These are phyloP conservation scores for Gastrodia elata DNA, from an alignment of 106 monocot genomes.

Conservation along the genomic window DNA sequence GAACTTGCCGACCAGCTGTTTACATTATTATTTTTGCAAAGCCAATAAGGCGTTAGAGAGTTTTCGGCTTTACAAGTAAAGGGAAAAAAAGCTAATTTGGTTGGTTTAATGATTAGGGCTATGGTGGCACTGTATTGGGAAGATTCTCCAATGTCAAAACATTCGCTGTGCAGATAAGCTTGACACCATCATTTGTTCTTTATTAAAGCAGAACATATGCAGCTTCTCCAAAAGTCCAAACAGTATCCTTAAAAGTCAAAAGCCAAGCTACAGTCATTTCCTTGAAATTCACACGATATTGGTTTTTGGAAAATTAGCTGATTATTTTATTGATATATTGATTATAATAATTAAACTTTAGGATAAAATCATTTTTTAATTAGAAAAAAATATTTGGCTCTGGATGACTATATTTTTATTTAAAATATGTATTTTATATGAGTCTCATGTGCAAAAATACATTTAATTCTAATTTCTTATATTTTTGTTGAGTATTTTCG, in stretches of 20 bases:
- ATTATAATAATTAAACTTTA: neutral
- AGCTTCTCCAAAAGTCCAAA: conserved; percentile 8
- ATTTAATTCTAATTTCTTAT: too few relatives aligned
- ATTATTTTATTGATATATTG: neutral
- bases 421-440: too few relatives aligned
- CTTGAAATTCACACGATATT: neutral
- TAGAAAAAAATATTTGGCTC: neutral
- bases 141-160: conserved; percentile 5
- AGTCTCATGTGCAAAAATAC: too few relatives aligned
- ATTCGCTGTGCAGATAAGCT: neutral
- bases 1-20: too few relatives aligned
- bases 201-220: neutral
- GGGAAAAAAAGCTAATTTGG: neutral
- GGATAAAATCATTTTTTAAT: neutral
- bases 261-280: neutral
- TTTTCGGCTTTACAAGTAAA: too few relatives aligned
- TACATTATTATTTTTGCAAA: too few relatives aligned
- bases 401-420: too few relatives aligned
- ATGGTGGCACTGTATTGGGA: neutral
- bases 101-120: conserved; percentile 2
- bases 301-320: neutral
- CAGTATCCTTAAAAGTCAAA: neutral
- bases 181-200: conserved; percentile 5
- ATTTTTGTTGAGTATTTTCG: too few relatives aligned
- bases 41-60: too few relatives aligned